phyloP scores from a whole-genome alignment of 352 stramenopile genomes.

The Globisporangium iwayamae region DNA sequence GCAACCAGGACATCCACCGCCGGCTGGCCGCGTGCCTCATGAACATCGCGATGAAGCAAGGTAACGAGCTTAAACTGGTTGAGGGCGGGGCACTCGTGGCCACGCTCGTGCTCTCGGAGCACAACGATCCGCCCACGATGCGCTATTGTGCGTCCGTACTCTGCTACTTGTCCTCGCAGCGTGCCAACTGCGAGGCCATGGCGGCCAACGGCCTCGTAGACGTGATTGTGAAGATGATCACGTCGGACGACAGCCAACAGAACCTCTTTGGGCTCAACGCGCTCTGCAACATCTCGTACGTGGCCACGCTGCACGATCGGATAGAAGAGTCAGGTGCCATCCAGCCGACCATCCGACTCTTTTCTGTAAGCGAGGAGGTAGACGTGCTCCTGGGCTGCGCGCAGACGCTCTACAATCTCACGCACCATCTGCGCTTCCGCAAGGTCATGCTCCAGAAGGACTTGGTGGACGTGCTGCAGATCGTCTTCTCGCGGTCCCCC shows the following conservation, averaged over 20 bases:
- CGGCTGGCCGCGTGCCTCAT: constrained; percentile 71
- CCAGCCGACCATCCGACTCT: constrained; percentile 45
- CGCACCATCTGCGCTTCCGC: constrained; percentile 56
- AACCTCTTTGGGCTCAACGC: constrained; percentile 72
- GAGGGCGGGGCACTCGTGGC: constrained; percentile 63
- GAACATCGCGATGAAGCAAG: constrained; percentile 62
- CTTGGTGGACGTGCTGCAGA: constrained; percentile 42
- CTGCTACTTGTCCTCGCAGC: constrained; percentile 63
- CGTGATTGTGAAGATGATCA: constrained; percentile 59
- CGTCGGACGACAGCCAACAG: constrained; percentile 46
- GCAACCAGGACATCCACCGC: constrained; percentile 71
- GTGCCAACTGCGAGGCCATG: constrained; percentile 75
- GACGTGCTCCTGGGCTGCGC: constrained; percentile 59
- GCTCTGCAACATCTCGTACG: constrained; percentile 74
- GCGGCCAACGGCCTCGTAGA: constrained; percentile 60
- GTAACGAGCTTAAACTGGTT: constrained; percentile 56
- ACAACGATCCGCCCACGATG: constrained; percentile 67
- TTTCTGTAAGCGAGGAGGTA: constrained; percentile 38
- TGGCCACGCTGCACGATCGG: constrained; percentile 59
- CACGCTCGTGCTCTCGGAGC: constrained; percentile 64
- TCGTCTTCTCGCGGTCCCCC: constrained; percentile 29
- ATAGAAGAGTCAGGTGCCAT: constrained; percentile 59
- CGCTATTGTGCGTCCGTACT: constrained; percentile 69
- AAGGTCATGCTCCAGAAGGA: constrained; percentile 53
- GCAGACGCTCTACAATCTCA: constrained; percentile 70